These are phyloP conservation scores for Myochromella boudieri DNA, from an alignment of 768 basidiomycete species.

Conservation along the genomic window DNA sequence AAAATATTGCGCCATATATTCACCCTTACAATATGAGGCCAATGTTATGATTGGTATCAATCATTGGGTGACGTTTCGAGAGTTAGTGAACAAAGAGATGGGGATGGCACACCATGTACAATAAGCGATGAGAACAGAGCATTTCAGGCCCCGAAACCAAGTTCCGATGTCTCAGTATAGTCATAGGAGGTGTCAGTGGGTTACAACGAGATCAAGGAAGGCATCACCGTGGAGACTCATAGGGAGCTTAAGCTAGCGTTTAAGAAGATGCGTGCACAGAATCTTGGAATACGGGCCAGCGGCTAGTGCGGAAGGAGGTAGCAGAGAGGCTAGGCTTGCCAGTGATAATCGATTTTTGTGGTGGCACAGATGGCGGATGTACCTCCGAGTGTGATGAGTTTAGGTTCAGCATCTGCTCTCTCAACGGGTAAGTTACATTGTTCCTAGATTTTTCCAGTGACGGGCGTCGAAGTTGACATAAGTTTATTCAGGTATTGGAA, in stretches of 20 bases:
- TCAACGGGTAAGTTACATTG: constrained; percentile 40
- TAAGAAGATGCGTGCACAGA: constrained; percentile 73
- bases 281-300: constrained; percentile 82
- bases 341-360: constrained; percentile 83
- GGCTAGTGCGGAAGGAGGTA: constrained; percentile 75
- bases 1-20: no score
- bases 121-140: no score
- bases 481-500: constrained; percentile 23
- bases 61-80: no score
- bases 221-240: constrained; percentile 77
- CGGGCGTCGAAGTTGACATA: neutral
- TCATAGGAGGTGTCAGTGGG: constrained; percentile 73
- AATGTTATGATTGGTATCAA: no score
- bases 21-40: no score
- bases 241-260: constrained; percentile 85
- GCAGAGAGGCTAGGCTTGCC: constrained; percentile 85
- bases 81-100: no score
- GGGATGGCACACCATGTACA: no score
- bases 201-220: constrained; percentile 82
- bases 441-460: neutral
- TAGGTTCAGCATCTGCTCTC: constrained; percentile 89
- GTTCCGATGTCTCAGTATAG: no score
- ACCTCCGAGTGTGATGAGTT: constrained; percentile 86
- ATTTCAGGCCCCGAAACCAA: no score
- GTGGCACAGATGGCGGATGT: constrained; percentile 72